These are phyloP conservation scores for Penicillium sp. DNA, from an alignment of 2,329 filamentous ascomycete species.

Conservation along the genomic window DNA sequence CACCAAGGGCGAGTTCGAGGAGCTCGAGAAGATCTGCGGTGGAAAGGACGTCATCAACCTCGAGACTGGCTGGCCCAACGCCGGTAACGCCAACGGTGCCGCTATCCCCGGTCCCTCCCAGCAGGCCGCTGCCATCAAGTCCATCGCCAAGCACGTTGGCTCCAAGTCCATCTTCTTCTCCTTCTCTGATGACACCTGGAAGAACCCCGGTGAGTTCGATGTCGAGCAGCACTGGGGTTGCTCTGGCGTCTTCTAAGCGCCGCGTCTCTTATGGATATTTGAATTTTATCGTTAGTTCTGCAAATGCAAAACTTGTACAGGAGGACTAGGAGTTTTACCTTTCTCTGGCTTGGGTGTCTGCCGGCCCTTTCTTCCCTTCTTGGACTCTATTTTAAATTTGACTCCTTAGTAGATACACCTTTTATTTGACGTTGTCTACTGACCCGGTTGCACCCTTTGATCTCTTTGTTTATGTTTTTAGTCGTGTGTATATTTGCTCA, in stretches of 20 bases:
- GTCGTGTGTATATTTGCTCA: conserved; percentile 26
- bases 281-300: conserved; percentile 17
- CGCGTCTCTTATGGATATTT: conserved; percentile 6
- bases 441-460: conserved; percentile 23
- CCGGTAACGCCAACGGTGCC: conserved; percentile 66
- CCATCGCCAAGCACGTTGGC: conserved; percentile 66
- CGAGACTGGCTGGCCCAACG: conserved; percentile 85
- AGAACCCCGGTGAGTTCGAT: conserved; percentile 63
- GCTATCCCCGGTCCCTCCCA: conserved; percentile 66
- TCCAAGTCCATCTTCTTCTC: conserved; percentile 76
- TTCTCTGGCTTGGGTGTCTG: conserved; percentile 8
- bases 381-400: conserved; percentile 26
- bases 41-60: conserved; percentile 74
- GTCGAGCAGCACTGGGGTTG: conserved; percentile 84
- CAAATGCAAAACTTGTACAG: conserved; percentile 26
- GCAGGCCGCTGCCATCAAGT: conserved; percentile 70
- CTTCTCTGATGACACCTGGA: conserved; percentile 78
- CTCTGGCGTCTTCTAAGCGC: conserved; percentile 50
- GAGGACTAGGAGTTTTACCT: conserved; percentile 24
- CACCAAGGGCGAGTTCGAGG: conserved; percentile 67
- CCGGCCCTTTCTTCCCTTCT: conserved; percentile 14
- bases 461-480: conserved; percentile 22
- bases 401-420: conserved; percentile 30
- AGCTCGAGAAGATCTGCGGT: conserved; percentile 68
- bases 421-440: conserved; percentile 33